These are phyloP conservation scores for Picochlorum sp. DNA, from an alignment of 139 green algal species.

Conservation along the genomic window DNA sequence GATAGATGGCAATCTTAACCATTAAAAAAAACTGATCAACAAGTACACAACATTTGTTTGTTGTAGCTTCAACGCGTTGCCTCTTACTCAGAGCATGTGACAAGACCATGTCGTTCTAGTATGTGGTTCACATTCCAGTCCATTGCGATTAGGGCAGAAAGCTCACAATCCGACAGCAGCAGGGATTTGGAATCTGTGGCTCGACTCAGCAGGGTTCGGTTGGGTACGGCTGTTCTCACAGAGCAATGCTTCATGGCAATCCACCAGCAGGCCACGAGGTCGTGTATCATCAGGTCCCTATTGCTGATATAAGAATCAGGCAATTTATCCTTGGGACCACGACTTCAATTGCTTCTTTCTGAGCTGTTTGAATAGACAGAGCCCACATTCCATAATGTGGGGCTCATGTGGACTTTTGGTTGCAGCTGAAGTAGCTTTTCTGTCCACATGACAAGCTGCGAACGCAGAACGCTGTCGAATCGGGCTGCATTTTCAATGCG, in stretches of 20 bases:
- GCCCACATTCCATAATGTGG: slow-evolving; percentile 25
- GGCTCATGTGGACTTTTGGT: slow-evolving; percentile 28
- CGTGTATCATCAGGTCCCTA: slow-evolving; percentile 19
- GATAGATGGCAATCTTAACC: no score
- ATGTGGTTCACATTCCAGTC: slow-evolving; percentile 28
- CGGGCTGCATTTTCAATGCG: not conserved
- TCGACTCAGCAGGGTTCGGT: slow-evolving; percentile 24
- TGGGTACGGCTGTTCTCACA: slow-evolving; percentile 28
- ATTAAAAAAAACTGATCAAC: no score
- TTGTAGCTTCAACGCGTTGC: no score
- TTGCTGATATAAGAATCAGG: slow-evolving; percentile 7
- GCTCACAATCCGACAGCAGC: slow-evolving; percentile 20
- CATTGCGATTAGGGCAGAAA: slow-evolving; percentile 17
- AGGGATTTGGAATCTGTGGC: slow-evolving; percentile 14
- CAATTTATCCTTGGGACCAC: not conserved
- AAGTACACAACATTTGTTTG: no score
- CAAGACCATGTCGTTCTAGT: slow-evolving; percentile 13
- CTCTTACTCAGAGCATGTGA: slow-evolving; percentile 13
- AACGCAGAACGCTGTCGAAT: not conserved
- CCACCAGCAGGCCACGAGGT: slow-evolving; percentile 32
- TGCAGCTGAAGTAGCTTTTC: slow-evolving; percentile 22
- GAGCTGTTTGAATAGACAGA: slow-evolving; percentile 29
- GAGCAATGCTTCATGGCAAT: slow-evolving; percentile 30
- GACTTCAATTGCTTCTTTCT: slow-evolving; percentile 13
- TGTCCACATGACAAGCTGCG: slow-evolving; percentile 12